These are phyloP conservation scores for Colletotrichum navitas DNA, from an alignment of 2,329 filamentous ascomycete genomes.

Conservation along the genomic window DNA sequence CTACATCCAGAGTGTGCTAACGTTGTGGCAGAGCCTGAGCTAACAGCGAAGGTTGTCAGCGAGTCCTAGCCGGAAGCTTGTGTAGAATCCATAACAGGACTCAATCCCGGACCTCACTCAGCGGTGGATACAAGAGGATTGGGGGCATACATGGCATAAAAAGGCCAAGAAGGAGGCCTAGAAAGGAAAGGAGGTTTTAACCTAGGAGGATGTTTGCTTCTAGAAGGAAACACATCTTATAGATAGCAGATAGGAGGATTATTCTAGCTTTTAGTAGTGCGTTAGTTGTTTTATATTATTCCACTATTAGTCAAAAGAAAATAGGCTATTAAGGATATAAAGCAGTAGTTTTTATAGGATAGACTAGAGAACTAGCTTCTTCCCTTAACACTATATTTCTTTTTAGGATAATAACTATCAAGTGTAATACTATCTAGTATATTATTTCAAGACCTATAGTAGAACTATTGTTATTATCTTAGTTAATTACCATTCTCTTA, in stretches of 20 bases:
- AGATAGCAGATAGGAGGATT: slow-evolving; percentile 6
- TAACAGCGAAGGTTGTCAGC: no score
- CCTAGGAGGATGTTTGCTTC: not conserved
- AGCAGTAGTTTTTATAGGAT: not conserved
- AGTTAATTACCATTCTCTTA: no score
- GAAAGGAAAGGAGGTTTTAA: not conserved
- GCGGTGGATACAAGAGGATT: no score
- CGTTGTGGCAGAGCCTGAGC: no score
- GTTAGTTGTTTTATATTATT: not conserved
- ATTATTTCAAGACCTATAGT: not conserved
- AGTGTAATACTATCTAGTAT: not conserved
- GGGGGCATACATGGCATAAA: not conserved
- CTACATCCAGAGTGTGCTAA: no score
- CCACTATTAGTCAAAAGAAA: not conserved
- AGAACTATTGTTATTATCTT: not conserved
- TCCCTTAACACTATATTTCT: not conserved
- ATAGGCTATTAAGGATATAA: not conserved
- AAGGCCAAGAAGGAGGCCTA: not conserved
- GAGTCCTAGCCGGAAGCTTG: no score
- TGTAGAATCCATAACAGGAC: no score
- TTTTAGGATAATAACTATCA: not conserved
- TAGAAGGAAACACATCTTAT: slow-evolving; percentile 2
- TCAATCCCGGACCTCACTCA: no score
- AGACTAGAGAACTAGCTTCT: slow-evolving; percentile 12
- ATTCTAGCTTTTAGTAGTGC: not conserved